Evolutionary conservation across 2,329 filamentous ascomycete species (phyloP).

Genomic region (Alternaria sp.): DNA sequence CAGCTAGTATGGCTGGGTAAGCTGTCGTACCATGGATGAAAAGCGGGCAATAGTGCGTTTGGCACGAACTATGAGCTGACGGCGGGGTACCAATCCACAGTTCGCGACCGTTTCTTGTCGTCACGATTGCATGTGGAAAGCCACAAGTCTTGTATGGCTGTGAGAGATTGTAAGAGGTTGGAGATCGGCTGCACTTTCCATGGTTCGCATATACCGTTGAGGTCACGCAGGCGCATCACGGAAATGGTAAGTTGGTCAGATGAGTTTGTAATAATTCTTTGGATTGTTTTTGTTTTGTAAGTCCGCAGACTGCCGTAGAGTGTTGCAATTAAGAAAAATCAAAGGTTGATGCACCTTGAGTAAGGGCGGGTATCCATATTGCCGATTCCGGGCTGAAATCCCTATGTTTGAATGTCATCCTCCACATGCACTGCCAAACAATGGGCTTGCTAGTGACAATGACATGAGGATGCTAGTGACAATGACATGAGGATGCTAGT

Average conservation of each 20-base stretch:
- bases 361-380: constrained; percentile 47
- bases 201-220: background rate
- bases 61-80: constrained; percentile 17
- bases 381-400: constrained; percentile 26
- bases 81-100: constrained; percentile 14
- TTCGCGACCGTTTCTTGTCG: constrained; percentile 17
- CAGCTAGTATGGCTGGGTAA: constrained; percentile 2
- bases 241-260: background rate
- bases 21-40: constrained; percentile 14
- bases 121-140: constrained; percentile 11
- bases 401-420: constrained; percentile 21
- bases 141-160: background rate
- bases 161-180: background rate
- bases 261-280: background rate
- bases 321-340: constrained; percentile 15
- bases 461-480: background rate
- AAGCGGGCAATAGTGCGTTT: constrained; percentile 6
- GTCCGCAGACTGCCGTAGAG: background rate
- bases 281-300: constrained; percentile 1
- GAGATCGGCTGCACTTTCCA: background rate
- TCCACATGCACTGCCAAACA: constrained; percentile 13
- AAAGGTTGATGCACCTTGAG: constrained; percentile 37
- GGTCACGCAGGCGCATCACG: background rate
- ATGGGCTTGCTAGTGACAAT: background rate
- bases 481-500: background rate